These are phyloP conservation scores for Sanghuangporus sanghuang DNA, from an alignment of 1,284 basidiomycete species.

Conservation along the genomic window DNA sequence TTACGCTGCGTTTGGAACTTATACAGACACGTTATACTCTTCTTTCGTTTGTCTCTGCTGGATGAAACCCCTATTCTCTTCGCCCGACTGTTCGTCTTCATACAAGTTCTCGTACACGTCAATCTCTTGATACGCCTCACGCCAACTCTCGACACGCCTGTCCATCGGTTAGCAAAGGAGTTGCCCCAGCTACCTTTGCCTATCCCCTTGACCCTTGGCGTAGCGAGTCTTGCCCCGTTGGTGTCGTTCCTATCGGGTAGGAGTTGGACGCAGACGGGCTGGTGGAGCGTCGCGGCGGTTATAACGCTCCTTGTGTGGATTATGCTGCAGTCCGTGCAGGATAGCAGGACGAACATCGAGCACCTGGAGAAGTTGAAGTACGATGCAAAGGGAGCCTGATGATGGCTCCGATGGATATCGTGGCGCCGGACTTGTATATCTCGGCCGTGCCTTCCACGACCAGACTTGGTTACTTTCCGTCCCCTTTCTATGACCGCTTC, in stretches of 20 bases:
- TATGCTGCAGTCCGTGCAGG: slow-evolving; percentile 4
- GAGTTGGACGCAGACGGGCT: slow-evolving; percentile 11
- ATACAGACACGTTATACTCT: slow-evolving; percentile 6
- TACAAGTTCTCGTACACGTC: slow-evolving; percentile 6
- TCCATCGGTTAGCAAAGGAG: not conserved
- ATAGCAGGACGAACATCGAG: not conserved
- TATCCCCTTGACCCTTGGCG: not conserved
- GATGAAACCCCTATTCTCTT: slow-evolving; percentile 6
- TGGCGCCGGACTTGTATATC: not conserved
- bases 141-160: not conserved
- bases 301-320: not conserved
- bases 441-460: too few relatives aligned
- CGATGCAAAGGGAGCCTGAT: slow-evolving; percentile 15
- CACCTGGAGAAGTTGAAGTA: slow-evolving; percentile 12
- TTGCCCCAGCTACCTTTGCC: not conserved
- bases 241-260: slow-evolving; percentile 4
- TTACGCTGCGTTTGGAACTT: not conserved
- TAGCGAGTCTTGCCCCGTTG: not conserved
- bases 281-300: slow-evolving; percentile 10
- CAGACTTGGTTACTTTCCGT: too few relatives aligned
- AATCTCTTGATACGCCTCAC: slow-evolving; percentile 2
- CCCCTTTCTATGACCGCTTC: too few relatives aligned
- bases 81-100: slow-evolving; percentile 5
- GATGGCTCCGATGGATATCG: not conserved
- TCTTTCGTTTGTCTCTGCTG: slow-evolving; percentile 3